Conservation (phyloP, 164 flowering plant species). For the Hamamelis virginiana region DNA sequence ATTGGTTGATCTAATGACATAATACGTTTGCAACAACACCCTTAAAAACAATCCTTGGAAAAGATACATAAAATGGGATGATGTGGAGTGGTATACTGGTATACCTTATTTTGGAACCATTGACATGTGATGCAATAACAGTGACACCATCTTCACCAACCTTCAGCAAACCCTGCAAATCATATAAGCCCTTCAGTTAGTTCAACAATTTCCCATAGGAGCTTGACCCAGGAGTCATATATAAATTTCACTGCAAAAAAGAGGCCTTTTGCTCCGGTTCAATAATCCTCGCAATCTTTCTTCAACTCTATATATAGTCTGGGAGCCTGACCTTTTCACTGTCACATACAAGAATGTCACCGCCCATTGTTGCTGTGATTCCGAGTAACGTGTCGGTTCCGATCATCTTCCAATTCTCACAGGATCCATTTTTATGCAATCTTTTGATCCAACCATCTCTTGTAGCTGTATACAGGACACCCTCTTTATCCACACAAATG, state of each 20-base stretch:
- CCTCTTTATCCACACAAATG: conserved; percentile 49
- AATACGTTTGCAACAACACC: too few relatives aligned
- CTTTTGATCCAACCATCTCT: conserved; percentile 80
- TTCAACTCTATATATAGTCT: background rate
- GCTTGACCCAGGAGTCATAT: too few relatives aligned
- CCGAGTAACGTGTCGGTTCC: conserved; percentile 45
- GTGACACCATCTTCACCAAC: conserved; percentile 45
- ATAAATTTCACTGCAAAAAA: too few relatives aligned
- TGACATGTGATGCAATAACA: conserved; percentile 48
- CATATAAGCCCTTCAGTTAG: background rate
- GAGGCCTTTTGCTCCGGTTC: too few relatives aligned
- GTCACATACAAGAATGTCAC: conserved; percentile 57
- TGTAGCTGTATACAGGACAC: conserved; percentile 56
- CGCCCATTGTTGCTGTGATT: conserved; percentile 31
- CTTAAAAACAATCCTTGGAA: too few relatives aligned
- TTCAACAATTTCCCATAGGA: too few relatives aligned
- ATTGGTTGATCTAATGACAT: too few relatives aligned
- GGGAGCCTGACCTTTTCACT: conserved; percentile 35
- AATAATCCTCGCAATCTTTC: too few relatives aligned
- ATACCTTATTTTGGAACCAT: conserved; percentile 56
- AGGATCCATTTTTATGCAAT: conserved; percentile 52
- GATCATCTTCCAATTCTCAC: conserved; percentile 61
- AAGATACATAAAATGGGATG: too few relatives aligned
- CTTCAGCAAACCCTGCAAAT: conserved; percentile 58
- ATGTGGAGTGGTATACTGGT: too few relatives aligned